These are phyloP conservation scores for Heliocybe sulcata DNA, from an alignment of 1,284 basidiomycete species.

Conservation along the genomic window DNA sequence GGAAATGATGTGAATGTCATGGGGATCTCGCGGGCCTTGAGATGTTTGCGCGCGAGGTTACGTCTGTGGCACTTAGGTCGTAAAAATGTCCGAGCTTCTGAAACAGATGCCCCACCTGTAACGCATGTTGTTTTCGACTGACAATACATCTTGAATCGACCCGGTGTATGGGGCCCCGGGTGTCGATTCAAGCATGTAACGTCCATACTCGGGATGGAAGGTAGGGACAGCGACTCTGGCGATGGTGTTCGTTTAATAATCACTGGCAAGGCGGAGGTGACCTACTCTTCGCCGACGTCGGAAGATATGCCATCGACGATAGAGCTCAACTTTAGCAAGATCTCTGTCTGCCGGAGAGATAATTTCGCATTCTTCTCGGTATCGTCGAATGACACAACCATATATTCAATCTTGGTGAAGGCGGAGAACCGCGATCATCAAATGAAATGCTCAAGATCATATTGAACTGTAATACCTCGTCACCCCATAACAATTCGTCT, in stretches of 20 bases:
- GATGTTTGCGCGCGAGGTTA: slow-evolving; percentile 75
- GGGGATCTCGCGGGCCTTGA: slow-evolving; percentile 84
- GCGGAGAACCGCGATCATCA: neutral
- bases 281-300: slow-evolving; percentile 54
- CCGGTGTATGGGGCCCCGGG: slow-evolving; percentile 94
- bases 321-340: slow-evolving; percentile 74
- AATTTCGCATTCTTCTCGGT: slow-evolving; percentile 76
- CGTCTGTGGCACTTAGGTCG: slow-evolving; percentile 44
- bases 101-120: slow-evolving; percentile 47
- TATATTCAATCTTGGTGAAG: slow-evolving; percentile 81
- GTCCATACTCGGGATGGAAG: slow-evolving; percentile 98
- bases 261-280: slow-evolving; percentile 6
- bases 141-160: slow-evolving; percentile 76
- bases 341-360: slow-evolving; percentile 91
- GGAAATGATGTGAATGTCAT: slow-evolving; percentile 96
- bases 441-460: slow-evolving; percentile 9
- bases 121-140: slow-evolving; percentile 93
- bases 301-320: slow-evolving; percentile 65
- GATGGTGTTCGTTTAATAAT: slow-evolving; percentile 8
- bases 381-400: slow-evolving; percentile 88
- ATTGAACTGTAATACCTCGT: slow-evolving; percentile 63
- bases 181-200: slow-evolving; percentile 98
- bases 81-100: neutral
- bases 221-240: slow-evolving; percentile 72
- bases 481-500: slow-evolving; percentile 96